A percentile compares a stretch with the other conserved stretches of the same genome.
Conservation (phyloP, 805 yeast species). For the Wickerhamomyces sydowiorum region DNA sequence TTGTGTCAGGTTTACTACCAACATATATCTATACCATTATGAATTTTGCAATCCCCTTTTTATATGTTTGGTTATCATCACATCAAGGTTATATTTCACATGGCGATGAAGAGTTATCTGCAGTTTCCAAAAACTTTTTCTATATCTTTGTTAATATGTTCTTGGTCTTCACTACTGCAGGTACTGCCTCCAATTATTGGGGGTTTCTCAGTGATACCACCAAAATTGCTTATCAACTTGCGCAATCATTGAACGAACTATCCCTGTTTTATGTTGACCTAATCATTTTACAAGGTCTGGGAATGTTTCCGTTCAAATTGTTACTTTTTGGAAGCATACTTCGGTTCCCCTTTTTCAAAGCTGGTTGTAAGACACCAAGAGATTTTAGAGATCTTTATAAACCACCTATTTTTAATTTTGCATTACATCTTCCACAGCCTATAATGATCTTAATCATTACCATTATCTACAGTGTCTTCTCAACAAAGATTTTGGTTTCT, state of each 20-base stretch:
- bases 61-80: slow-evolving; percentile 77
- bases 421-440: slow-evolving; percentile 88
- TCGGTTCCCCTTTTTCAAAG: slow-evolving; percentile 62
- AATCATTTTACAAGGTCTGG: slow-evolving; percentile 74
- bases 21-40: slow-evolving; percentile 84
- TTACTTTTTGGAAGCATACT: slow-evolving; percentile 73
- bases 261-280: slow-evolving; percentile 89
- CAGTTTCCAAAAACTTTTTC: slow-evolving; percentile 89
- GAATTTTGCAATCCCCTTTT: slow-evolving; percentile 77
- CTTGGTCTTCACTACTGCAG: slow-evolving; percentile 88
- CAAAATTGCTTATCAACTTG: slow-evolving; percentile 79
- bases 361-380: slow-evolving; percentile 72
- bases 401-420: slow-evolving; percentile 92
- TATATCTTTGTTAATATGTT: slow-evolving; percentile 92
- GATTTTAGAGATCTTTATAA: slow-evolving; percentile 69
- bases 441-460: slow-evolving; percentile 79
- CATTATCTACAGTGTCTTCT: slow-evolving; percentile 80
- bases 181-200: slow-evolving; percentile 81
- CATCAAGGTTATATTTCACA: slow-evolving; percentile 87
- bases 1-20: slow-evolving; percentile 86
- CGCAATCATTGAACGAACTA: slow-evolving; percentile 71
- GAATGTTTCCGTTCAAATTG: slow-evolving; percentile 87
- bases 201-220: slow-evolving; percentile 83
- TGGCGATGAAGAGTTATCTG: slow-evolving; percentile 87
- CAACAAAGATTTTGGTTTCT: slow-evolving; percentile 79